phyloP scores from a whole-genome alignment of 2,329 filamentous ascomycete genomes.

The Xylaria sp. region DNA sequence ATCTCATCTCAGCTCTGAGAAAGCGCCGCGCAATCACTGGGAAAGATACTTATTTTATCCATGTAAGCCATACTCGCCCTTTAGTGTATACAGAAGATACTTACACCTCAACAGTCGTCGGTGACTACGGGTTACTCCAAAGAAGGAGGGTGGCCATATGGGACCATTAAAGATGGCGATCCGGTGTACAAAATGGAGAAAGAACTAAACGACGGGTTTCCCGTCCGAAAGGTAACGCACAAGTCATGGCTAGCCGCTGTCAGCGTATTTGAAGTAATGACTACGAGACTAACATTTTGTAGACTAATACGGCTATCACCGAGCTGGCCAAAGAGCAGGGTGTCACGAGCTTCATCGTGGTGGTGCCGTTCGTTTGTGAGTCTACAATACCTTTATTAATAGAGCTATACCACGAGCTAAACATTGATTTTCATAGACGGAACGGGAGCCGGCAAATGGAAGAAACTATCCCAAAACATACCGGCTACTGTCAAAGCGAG shows the following conservation, averaged over 20 bases:
- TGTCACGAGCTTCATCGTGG: conserved; percentile 49
- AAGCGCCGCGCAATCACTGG: conserved; percentile 45
- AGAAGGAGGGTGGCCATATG: conserved; percentile 50
- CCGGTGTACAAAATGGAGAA: conserved; percentile 48
- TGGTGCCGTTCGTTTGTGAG: conserved; percentile 48
- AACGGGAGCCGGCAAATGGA: conserved; percentile 49
- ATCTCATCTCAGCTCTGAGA: conserved; percentile 52
- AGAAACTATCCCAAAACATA: conserved; percentile 51
- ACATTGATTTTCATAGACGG: conserved; percentile 45
- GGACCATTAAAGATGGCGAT: conserved; percentile 49
- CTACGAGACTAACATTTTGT: neutral
- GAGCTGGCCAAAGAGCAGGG: conserved; percentile 47
- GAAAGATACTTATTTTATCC: conserved; percentile 49
- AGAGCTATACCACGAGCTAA: conserved; percentile 6
- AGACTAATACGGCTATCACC: conserved; percentile 48
- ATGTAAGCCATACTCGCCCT: conserved; percentile 44
- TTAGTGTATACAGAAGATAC: neutral
- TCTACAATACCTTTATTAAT: neutral
- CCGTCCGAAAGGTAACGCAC: conserved; percentile 46
- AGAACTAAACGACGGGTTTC: conserved; percentile 43
- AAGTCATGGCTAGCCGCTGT: neutral
- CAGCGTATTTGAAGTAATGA: neutral
- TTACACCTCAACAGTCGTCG: conserved; percentile 44
- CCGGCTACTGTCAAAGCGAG: conserved; percentile 48
- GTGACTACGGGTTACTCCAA: conserved; percentile 45